These are phyloP conservation scores for Candida freyschussii DNA, from an alignment of 1,139 yeast species.

Conservation along the genomic window DNA sequence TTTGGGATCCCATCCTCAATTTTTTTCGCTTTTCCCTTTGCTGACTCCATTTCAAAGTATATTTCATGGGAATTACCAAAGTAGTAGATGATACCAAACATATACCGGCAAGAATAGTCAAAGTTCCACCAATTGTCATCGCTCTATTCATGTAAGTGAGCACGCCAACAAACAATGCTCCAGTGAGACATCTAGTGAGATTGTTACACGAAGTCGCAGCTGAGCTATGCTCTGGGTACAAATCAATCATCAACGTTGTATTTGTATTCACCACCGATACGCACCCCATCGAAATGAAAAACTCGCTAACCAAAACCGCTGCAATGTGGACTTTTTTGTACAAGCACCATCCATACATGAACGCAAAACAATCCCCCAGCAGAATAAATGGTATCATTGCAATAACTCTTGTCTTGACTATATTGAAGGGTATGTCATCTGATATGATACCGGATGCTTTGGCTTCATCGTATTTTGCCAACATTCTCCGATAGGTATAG, in stretches of 20 bases:
- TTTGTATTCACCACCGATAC: constrained; percentile 47
- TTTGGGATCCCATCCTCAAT: too few relatives aligned
- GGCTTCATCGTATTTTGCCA: constrained; percentile 21
- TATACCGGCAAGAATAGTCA: constrained; percentile 49
- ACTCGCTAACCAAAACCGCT: constrained; percentile 52
- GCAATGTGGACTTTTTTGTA: constrained; percentile 44
- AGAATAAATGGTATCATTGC: constrained; percentile 34
- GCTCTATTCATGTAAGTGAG: constrained; percentile 48
- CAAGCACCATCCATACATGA: constrained; percentile 68
- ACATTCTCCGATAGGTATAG: constrained; percentile 34
- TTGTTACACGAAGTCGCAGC: constrained; percentile 59
- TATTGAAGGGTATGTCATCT: constrained; percentile 32
- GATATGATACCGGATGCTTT: constrained; percentile 24
- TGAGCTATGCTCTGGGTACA: constrained; percentile 55
- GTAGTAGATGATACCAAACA: constrained; percentile 20
- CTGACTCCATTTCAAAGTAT: constrained; percentile 27
- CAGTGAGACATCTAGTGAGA: constrained; percentile 52
- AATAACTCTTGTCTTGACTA: constrained; percentile 45
- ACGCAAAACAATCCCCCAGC: constrained; percentile 37
- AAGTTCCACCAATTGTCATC: constrained; percentile 61
- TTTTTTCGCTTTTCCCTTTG: too few relatives aligned
- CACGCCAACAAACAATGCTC: constrained; percentile 61
- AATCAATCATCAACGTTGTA: constrained; percentile 54
- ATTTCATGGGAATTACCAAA: constrained; percentile 25
- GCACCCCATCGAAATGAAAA: constrained; percentile 47